phyloP scores from a whole-genome alignment of 768 basidiomycete genomes.

The Tricholoma sp. region DNA sequence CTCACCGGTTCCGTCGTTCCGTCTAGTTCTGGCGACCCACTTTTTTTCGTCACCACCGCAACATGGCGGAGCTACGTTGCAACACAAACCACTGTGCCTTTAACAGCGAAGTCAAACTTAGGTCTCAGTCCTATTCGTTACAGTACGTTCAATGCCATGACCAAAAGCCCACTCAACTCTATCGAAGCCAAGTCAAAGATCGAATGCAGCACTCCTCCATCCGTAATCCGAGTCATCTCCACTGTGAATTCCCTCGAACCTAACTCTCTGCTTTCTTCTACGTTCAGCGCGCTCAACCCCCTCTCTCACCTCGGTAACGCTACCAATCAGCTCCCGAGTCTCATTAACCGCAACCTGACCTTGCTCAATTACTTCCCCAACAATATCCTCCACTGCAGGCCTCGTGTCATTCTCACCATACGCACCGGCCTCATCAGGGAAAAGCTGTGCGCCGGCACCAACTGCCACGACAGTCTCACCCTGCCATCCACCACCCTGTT shows the following conservation, averaged over 20 bases:
- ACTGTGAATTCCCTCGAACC: constrained; percentile 14
- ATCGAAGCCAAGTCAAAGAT: constrained; percentile 17
- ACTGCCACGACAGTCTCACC: constrained; percentile 29
- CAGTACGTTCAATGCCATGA: no score
- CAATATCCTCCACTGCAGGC: constrained; percentile 14
- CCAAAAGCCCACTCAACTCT: no score
- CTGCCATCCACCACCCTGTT: neutral
- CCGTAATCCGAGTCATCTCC: constrained; percentile 14
- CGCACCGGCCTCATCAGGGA: constrained; percentile 28
- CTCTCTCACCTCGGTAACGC: no score
- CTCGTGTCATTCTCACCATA: constrained; percentile 22
- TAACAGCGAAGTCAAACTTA: no score
- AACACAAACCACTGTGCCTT: no score
- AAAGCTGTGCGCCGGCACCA: constrained; percentile 31
- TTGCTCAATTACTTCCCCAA: constrained; percentile 11
- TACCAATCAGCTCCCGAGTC: constrained; percentile 7
- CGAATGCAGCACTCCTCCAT: constrained; percentile 33
- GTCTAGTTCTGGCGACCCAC: neutral
- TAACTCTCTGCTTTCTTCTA: constrained; percentile 18
- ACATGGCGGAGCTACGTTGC: no score
- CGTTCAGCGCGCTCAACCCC: constrained; percentile 19
- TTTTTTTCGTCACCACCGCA: neutral
- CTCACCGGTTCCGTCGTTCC: neutral
- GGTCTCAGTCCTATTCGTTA: no score
- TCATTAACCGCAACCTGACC: constrained; percentile 5